phyloP scores from a whole-genome alignment of 164 flowering plant genomes.

The Aristolochia californica region DNA sequence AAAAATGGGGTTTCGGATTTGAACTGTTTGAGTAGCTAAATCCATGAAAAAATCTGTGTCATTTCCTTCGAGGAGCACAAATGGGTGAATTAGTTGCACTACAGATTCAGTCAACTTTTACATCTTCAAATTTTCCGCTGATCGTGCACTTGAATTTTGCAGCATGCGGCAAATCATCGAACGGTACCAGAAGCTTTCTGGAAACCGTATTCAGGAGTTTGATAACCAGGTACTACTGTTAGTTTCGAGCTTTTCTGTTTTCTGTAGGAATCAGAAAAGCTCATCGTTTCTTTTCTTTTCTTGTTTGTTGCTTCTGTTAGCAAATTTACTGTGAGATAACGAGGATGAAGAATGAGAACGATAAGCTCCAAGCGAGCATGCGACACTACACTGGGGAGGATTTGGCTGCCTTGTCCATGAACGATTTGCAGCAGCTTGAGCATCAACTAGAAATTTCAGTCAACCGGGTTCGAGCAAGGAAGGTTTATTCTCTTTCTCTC shows the following conservation, averaged over 20 bases:
- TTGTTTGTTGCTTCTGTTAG: constrained; percentile 3
- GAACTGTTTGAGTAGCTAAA: too few species aligned
- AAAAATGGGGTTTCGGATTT: too few species aligned
- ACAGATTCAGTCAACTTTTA: too few species aligned
- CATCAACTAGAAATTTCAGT: constrained; percentile 28
- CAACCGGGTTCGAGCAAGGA: constrained; percentile 29
- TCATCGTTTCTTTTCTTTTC: not conserved
- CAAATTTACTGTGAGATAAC: constrained; percentile 25
- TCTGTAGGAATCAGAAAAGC: not conserved
- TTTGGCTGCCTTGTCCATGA: constrained; percentile 13
- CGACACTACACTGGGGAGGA: constrained; percentile 28
- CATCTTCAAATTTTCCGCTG: too few species aligned
- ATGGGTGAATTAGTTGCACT: too few species aligned
- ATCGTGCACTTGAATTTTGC: not conserved
- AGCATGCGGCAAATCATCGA: constrained; percentile 35
- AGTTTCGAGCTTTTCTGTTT: too few species aligned
- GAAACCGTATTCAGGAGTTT: constrained; percentile 17
- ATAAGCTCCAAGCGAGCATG: constrained; percentile 30
- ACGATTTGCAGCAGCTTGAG: constrained; percentile 30
- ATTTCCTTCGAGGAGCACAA: too few species aligned
- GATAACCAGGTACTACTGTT: constrained; percentile 19
- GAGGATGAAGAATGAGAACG: constrained; percentile 25
- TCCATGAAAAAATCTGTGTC: too few species aligned
- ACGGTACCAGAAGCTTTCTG: constrained; percentile 20
- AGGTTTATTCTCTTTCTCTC: constrained; percentile 18